Conservation (phyloP, 139 green algal genomes). For the Auxenochlorella pyrenoidosa region DNA sequence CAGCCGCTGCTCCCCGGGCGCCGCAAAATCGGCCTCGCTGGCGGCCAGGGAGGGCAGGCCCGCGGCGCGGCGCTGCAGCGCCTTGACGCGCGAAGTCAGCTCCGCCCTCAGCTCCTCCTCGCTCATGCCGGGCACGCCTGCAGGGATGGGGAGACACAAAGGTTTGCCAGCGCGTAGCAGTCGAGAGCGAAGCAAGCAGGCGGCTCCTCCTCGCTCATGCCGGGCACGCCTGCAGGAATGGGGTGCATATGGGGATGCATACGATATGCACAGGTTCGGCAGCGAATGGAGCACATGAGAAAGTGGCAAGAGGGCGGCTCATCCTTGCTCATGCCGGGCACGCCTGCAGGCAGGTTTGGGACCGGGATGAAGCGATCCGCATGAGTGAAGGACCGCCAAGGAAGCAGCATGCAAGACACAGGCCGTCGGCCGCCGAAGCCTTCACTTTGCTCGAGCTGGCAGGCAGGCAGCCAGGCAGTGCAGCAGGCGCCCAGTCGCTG, state of each 20-base stretch:
- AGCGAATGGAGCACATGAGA: too few species aligned
- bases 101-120: conserved; percentile 43
- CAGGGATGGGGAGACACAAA: background rate
- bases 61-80: conserved; percentile 25
- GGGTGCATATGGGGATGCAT: too few species aligned
- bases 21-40: background rate
- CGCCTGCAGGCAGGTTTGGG: too few species aligned
- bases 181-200: too few species aligned
- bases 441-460: background rate
- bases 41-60: background rate
- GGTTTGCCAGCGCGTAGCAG: too few species aligned
- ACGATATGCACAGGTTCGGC: too few species aligned
- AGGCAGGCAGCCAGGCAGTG: background rate
- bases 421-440: background rate
- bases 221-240: conserved; percentile 8
- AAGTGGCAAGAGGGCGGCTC: too few species aligned
- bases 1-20: conserved; percentile 11
- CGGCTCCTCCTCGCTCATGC: conserved; percentile 45
- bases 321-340: conserved; percentile 42
- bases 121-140: conserved; percentile 37
- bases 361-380: too few species aligned
- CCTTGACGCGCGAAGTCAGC: conserved; percentile 1
- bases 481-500: too few species aligned
- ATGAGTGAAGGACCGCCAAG: too few species aligned
- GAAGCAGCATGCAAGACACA: too few species aligned